phyloP scores from a whole-genome alignment of 108 stramenopile genomes.

The Skeletonema costatum region DNA sequence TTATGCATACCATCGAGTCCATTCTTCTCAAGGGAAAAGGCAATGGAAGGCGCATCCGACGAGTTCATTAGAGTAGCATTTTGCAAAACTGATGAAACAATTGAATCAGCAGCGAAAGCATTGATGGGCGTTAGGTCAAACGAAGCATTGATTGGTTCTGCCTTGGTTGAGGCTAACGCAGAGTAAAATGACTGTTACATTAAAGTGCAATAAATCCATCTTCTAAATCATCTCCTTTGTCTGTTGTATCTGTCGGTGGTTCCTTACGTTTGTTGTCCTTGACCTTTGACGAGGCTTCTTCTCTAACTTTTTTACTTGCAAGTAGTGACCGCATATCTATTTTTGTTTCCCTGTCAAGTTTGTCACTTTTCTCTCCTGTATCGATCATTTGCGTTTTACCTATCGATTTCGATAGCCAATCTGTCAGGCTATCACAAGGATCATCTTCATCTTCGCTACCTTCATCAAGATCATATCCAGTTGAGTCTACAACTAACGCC shows the following conservation, averaged over 20 bases:
- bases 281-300: neutral
- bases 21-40: slow-evolving; percentile 83
- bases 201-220: slow-evolving; percentile 63
- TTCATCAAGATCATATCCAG: neutral
- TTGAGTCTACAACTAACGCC: slow-evolving; percentile 7
- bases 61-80: slow-evolving; percentile 95
- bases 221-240: slow-evolving; percentile 43
- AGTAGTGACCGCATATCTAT: neutral
- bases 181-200: slow-evolving; percentile 1
- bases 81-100: slow-evolving; percentile 95
- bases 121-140: slow-evolving; percentile 34
- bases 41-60: slow-evolving; percentile 67
- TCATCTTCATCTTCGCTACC: slow-evolving; percentile 15
- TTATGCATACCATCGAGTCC: slow-evolving; percentile 95
- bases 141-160: neutral
- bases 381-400: neutral
- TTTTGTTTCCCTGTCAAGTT: neutral
- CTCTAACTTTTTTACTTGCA: neutral
- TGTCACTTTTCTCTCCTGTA: no score
- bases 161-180: neutral
- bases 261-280: neutral
- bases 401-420: slow-evolving; percentile 41
- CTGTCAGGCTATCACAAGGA: slow-evolving; percentile 12
- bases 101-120: slow-evolving; percentile 79
- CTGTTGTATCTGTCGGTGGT: neutral